Evolutionary conservation across 257 asterid genomes (phyloP), one percentile per base, ranked within the genome.

Genomic region (Misopates orontium): DNA sequence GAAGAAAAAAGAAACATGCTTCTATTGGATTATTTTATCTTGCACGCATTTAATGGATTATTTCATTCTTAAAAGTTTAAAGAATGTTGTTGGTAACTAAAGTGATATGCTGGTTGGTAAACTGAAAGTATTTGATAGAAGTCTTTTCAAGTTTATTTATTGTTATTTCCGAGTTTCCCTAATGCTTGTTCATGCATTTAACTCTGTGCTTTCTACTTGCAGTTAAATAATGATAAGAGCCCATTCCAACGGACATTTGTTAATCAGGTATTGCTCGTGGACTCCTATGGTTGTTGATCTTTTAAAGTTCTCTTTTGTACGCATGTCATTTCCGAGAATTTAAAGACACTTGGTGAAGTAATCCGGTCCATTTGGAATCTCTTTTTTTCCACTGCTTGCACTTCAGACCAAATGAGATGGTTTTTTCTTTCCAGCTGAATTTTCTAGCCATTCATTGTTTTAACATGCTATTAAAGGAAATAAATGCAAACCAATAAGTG

Each of bases 221-320:
- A 91, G 98, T 82, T 91, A 79, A 91, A 88, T 67, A 88, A 75
- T 63, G 95, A 85, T 69, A 91, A 82, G 78, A 91, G 98, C 74
- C 98, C 98, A 74, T 91, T 88, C 79, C 98, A 86, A 70, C 79
- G 96, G 71, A 88, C 95, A 71, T 91, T 88, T 75, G 96, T 88
- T 68, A 88, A 86, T 77, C 98, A 91, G 98, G 98, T 88, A 84
- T 11, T 62, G 16, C 63, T 19, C 56, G 48, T 50, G 64, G 58
- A 56, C 41, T 64, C 64, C 70, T 25, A 31, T 69, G 57, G 17
- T 51, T 67, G 49, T 22, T 40, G 52, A 23, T 64, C 8, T n/a
- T 55, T 48, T 10, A 28, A 19, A 19, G 50, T 7, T 40, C 13
- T 60, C n/a, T 22, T 45, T 44, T 15, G 15, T 45, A 57, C 62